phyloP scores from a whole-genome alignment of 306 rosid species.

The Astragalus glycyphyllos region DNA sequence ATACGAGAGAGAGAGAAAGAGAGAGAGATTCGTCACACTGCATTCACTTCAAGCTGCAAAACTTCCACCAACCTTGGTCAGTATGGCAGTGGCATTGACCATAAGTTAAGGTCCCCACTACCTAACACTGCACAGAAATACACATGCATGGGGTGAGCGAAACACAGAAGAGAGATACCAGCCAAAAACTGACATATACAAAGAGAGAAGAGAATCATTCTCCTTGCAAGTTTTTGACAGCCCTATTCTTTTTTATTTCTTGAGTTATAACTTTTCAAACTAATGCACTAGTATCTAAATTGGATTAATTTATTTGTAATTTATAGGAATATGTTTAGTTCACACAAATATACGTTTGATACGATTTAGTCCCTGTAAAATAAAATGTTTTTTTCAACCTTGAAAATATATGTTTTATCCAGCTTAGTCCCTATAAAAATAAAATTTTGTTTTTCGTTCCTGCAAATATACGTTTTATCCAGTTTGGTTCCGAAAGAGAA shows the following conservation, averaged over 20 bases:
- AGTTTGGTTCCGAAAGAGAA: too few relatives aligned
- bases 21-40: slow-evolving; percentile 23
- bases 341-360: too few relatives aligned
- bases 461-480: too few relatives aligned
- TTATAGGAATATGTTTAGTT: too few relatives aligned
- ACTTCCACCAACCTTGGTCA: slow-evolving; percentile 53
- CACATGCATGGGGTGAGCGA: slow-evolving; percentile 51
- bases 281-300: too few relatives aligned
- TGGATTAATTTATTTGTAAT: too few relatives aligned
- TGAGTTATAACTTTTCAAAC: not conserved
- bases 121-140: slow-evolving; percentile 39
- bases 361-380: too few relatives aligned
- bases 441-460: too few relatives aligned
- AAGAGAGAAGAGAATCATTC: slow-evolving; percentile 25
- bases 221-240: not conserved
- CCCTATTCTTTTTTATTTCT: not conserved
- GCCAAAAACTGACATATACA: slow-evolving; percentile 25
- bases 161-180: slow-evolving; percentile 4
- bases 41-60: slow-evolving; percentile 51
- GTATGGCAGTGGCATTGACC: slow-evolving; percentile 52
- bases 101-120: slow-evolving; percentile 47
- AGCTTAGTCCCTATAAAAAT: too few relatives aligned
- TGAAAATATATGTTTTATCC: too few relatives aligned
- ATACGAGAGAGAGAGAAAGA: slow-evolving; percentile 17
- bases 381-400: too few relatives aligned